Evolutionary conservation across 108 stramenopile genomes (phyloP).

Genomic region (Skeletonema marinoi): DNA sequence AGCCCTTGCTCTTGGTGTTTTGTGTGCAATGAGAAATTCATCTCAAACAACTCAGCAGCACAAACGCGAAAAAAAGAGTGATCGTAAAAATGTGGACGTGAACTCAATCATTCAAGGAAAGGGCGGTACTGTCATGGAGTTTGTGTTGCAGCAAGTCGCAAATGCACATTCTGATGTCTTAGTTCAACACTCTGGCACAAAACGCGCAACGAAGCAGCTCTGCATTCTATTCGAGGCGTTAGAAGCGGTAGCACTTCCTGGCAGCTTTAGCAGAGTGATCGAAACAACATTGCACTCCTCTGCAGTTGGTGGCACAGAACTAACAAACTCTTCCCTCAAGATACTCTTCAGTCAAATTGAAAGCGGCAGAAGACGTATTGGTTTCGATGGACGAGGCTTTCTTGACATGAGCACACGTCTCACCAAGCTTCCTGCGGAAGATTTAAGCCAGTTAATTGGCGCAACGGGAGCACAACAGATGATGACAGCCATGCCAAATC

Average conservation of each 20-base stretch:
- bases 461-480: slow-evolving; percentile 25
- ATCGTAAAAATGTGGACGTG: background rate
- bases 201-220: slow-evolving; percentile 7
- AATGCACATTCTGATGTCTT: slow-evolving; percentile 2
- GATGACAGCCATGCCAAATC: slow-evolving; percentile 43
- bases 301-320: slow-evolving; percentile 5
- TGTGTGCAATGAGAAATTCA: slow-evolving; percentile 29
- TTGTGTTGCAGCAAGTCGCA: slow-evolving; percentile 39
- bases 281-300: slow-evolving; percentile 28
- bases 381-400: slow-evolving; percentile 75
- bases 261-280: slow-evolving; percentile 33
- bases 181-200: background rate
- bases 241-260: slow-evolving; percentile 26
- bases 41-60: background rate
- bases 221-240: slow-evolving; percentile 18
- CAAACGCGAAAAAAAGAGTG: slow-evolving; percentile 1
- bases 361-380: slow-evolving; percentile 56
- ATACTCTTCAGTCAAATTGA: slow-evolving; percentile 69
- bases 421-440: slow-evolving; percentile 41
- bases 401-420: slow-evolving; percentile 54
- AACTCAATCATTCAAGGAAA: slow-evolving; percentile 29
- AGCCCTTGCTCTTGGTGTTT: slow-evolving; percentile 26
- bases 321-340: slow-evolving; percentile 48
- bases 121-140: slow-evolving; percentile 41
- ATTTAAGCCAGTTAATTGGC: slow-evolving; percentile 36